Percentiles rank a stretch among this genome's conserved stretches.
Evolutionary conservation across 352 stramenopile genomes (phyloP).

Genomic region (Phytopythium boreale): DNA sequence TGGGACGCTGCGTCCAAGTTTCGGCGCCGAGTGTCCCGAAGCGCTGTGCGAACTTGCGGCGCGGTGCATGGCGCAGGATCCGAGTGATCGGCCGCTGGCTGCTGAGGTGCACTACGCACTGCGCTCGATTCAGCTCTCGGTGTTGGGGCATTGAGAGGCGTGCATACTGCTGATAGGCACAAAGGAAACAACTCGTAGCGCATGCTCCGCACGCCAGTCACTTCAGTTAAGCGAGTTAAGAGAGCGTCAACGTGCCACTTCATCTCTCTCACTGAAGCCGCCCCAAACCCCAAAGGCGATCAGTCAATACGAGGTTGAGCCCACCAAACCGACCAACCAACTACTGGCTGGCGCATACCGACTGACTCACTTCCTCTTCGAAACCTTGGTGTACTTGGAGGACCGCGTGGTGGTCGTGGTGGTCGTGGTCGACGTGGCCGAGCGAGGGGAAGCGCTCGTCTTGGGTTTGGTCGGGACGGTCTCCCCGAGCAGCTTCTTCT

Average conservation of each 20-base stretch:
- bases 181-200: not conserved
- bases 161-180: not conserved
- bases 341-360: not conserved
- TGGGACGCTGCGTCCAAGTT: too few relatives aligned
- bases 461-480: conserved; percentile 51
- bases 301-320: not conserved
- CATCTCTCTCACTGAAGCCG: not conserved
- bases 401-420: conserved; percentile 32
- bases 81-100: too few relatives aligned
- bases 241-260: not conserved
- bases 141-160: too few relatives aligned
- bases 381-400: conserved; percentile 77
- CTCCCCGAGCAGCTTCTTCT: conserved; percentile 83
- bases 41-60: too few relatives aligned
- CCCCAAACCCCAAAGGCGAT: not conserved
- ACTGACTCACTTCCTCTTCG: conserved; percentile 47
- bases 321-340: not conserved
- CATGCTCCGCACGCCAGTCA: not conserved
- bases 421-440: conserved; percentile 18
- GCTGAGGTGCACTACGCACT: too few relatives aligned
- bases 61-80: too few relatives aligned
- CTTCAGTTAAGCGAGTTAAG: not conserved
- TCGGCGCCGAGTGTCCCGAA: too few relatives aligned
- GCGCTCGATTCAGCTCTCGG: too few relatives aligned
- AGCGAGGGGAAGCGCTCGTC: conserved; percentile 9